phyloP scores from a whole-genome alignment of 805 yeast species.

The Yamadazyma sp. region DNA sequence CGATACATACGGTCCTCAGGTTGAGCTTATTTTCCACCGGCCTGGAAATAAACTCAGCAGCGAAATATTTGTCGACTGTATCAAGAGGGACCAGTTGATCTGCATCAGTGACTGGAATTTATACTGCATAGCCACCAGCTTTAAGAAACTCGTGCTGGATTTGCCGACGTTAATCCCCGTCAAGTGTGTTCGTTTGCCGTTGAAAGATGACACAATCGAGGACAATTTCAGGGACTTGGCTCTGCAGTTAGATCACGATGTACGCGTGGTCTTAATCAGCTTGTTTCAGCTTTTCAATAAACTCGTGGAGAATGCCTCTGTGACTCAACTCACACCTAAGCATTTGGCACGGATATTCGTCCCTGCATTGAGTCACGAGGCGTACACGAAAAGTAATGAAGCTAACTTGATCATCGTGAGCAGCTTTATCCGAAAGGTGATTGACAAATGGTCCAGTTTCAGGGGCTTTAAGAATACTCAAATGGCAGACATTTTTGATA shows the following conservation, averaged over 20 bases:
- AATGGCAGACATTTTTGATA: slow-evolving; percentile 11
- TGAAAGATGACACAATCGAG: slow-evolving; percentile 46
- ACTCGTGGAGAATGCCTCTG: slow-evolving; percentile 33
- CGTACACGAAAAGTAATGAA: slow-evolving; percentile 36
- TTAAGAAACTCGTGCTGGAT: slow-evolving; percentile 48
- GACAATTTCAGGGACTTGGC: slow-evolving; percentile 15
- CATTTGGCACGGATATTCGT: slow-evolving; percentile 49
- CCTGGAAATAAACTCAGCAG: slow-evolving; percentile 54
- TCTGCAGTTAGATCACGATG: slow-evolving; percentile 10
- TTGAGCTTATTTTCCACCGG: slow-evolving; percentile 51
- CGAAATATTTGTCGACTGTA: slow-evolving; percentile 48
- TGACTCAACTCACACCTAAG: slow-evolving; percentile 44
- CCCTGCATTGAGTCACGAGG: slow-evolving; percentile 57
- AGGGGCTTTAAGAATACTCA: slow-evolving; percentile 20
- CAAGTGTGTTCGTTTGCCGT: slow-evolving; percentile 50
- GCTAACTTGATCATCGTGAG: slow-evolving; percentile 52
- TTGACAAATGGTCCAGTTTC: slow-evolving; percentile 47
- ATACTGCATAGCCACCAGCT: slow-evolving; percentile 47
- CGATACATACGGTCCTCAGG: slow-evolving; percentile 38
- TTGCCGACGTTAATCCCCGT: slow-evolving; percentile 59
- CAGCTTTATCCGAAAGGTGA: slow-evolving; percentile 52
- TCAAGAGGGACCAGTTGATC: slow-evolving; percentile 52
- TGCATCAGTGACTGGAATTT: slow-evolving; percentile 59
- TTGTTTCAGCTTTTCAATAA: slow-evolving; percentile 39
- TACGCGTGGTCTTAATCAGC: slow-evolving; percentile 29